Evolutionary conservation across 345 rosid species (phyloP), one percentile per base, ranked within the genome.

Genomic region (Excoecaria cochinchinensis): DNA sequence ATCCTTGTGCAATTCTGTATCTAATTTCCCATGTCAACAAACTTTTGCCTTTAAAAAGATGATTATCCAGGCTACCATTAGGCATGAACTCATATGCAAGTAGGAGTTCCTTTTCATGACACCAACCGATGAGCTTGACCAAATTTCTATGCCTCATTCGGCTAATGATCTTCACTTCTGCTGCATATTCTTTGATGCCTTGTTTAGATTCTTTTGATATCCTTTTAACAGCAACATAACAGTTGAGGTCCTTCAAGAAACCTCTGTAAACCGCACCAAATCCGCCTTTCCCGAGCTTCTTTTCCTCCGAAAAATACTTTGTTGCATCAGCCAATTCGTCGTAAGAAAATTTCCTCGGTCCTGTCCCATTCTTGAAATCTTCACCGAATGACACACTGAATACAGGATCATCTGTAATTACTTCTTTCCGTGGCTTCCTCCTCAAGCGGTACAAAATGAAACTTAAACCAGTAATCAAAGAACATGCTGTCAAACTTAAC

Each of bases 111-210:
- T 47, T 79, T 55, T 82, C 75, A 44, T 81, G 86, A 58, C 86
- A 78, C 85, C 88, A 86, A 1, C 88, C 89, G 3, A 81, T 48
- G 5, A 86, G 84, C 44, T 77, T 70, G 12, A 83, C 85, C 42
- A 82, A 57, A 58, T 86, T 83, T 42, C 66, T 56, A 51, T 86
- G 87, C 73, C 87, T 76, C 75, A 82, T 24, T 57, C 72, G 77
- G 60, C 83, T 80, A 42, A 86, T 80, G n/a, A 76, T 78, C 70
- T 52, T 80, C 7, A 86, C 76, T 58, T 84, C 87, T 1, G 72
- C 40, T 0, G 59, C 71, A 4, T 78, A 85, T 58, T 85, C 83
- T 36, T 76, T 74, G 16, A 69, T 76, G 1, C 84, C 79, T 70
- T 79, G 76, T 7, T 53, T 68, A 22, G 80, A 78, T 9, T 3